These are phyloP conservation scores for Pezicula radicicola DNA, from an alignment of 2,329 filamentous ascomycete genomes.

Conservation along the genomic window DNA sequence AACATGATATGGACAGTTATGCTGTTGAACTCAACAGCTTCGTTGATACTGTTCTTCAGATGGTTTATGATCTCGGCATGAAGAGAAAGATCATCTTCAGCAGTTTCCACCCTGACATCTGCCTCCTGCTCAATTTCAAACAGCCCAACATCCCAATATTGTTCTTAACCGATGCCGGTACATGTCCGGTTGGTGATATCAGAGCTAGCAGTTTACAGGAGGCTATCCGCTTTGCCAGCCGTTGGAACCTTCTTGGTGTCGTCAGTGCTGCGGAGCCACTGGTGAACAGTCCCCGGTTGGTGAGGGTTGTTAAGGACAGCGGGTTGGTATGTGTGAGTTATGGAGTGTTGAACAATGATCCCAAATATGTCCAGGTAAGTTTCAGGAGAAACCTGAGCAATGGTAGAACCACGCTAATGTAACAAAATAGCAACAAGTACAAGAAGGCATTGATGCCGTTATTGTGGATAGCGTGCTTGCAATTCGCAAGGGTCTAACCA, in stretches of 20 bases:
- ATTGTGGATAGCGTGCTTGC: slow-evolving; percentile 95
- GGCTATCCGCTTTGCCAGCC: slow-evolving; percentile 87
- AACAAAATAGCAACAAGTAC: slow-evolving; percentile 61
- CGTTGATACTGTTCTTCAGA: slow-evolving; percentile 86
- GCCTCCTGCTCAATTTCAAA: slow-evolving; percentile 90
- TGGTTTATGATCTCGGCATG: slow-evolving; percentile 82
- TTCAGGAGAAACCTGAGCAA: neutral
- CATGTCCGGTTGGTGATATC: slow-evolving; percentile 79
- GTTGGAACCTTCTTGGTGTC: slow-evolving; percentile 93
- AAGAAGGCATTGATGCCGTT: slow-evolving; percentile 94
- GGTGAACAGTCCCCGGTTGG: slow-evolving; percentile 82
- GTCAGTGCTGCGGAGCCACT: slow-evolving; percentile 87
- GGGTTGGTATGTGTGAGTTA: slow-evolving; percentile 95
- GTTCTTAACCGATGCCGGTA: slow-evolving; percentile 88
- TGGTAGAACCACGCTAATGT: slow-evolving; percentile 3
- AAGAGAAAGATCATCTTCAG: slow-evolving; percentile 94
- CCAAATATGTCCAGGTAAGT: slow-evolving; percentile 77
- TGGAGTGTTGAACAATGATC: slow-evolving; percentile 85
- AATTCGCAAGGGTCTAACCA: slow-evolving; percentile 77
- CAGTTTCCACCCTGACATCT: slow-evolving; percentile 96
- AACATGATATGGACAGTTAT: slow-evolving; percentile 95
- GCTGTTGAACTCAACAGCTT: slow-evolving; percentile 95
- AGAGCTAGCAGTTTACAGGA: slow-evolving; percentile 90
- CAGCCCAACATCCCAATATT: slow-evolving; percentile 95
- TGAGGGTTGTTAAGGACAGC: slow-evolving; percentile 90